Percentiles rank a stretch among this genome's conserved stretches.
phyloP scores from a whole-genome alignment of 2,329 filamentous ascomycete species.

The Hymenoscyphus linearis region DNA sequence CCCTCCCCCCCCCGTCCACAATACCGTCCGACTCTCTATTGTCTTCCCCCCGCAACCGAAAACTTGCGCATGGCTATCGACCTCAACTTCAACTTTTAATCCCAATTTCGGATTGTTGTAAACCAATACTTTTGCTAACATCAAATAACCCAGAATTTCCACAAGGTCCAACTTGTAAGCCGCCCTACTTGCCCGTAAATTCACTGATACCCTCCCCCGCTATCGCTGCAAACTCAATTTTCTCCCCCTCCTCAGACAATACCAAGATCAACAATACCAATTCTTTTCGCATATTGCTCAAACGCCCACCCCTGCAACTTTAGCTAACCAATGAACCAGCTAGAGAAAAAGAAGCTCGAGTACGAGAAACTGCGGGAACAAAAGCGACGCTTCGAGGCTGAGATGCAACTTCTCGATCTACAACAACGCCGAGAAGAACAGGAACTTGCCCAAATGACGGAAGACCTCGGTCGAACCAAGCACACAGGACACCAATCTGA shows the following conservation, averaged over 20 bases:
- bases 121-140: constrained; percentile 18
- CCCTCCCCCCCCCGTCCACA: constrained; percentile 7
- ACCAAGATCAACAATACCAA: neutral
- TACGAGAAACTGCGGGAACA: constrained; percentile 89
- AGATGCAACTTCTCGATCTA: constrained; percentile 85
- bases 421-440: constrained; percentile 78
- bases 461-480: constrained; percentile 60
- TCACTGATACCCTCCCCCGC: neutral
- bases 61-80: neutral
- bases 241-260: neutral
- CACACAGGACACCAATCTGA: constrained; percentile 74
- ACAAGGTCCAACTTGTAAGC: constrained; percentile 74
- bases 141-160: constrained; percentile 46
- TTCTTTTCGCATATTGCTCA: neutral
- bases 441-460: constrained; percentile 79
- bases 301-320: neutral
- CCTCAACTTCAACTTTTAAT: constrained; percentile 3
- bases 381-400: constrained; percentile 81
- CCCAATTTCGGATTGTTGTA: constrained; percentile 1
- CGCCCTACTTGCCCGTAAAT: neutral
- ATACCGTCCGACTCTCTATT: constrained; percentile 1
- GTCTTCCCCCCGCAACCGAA: neutral
- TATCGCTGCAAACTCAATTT: neutral
- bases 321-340: constrained; percentile 49
- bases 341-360: constrained; percentile 90